Evolutionary conservation across 345 rosid species (phyloP).

Genomic region (Populus davidiana): DNA sequence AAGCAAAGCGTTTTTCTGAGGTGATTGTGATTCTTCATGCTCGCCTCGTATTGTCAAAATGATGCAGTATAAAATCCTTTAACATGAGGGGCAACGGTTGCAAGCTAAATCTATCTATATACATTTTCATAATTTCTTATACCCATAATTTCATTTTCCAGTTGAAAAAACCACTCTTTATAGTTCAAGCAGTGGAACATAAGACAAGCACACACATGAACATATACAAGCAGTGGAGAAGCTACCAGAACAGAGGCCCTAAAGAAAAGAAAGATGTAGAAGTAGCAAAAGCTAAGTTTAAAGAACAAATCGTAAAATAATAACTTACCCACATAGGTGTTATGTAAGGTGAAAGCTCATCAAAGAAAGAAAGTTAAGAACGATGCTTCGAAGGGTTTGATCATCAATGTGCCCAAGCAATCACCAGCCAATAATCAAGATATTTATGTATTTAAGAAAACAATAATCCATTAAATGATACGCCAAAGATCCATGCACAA

Average conservation of each 20-base stretch:
- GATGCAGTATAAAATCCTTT: neutral
- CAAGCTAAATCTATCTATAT: neutral
- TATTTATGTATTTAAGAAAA: neutral
- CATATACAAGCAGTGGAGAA: neutral
- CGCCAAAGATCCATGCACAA: neutral
- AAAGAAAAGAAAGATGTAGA: neutral
- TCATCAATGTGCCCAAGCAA: constrained; percentile 91
- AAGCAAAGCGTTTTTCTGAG: neutral
- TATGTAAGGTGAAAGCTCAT: constrained; percentile 80
- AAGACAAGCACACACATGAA: neutral
- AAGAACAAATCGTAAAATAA: neutral
- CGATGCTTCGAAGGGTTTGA: constrained; percentile 83
- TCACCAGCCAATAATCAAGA: constrained; percentile 63
- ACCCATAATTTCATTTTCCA: neutral
- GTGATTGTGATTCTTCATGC: neutral
- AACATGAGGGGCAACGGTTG: neutral
- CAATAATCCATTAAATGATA: neutral
- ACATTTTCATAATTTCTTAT: too few species aligned
- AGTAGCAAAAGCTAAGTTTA: neutral
- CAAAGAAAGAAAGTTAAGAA: constrained; percentile 92
- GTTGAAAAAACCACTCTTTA: neutral
- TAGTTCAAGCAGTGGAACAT: neutral
- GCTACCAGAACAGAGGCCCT: neutral
- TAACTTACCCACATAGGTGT: constrained; percentile 99
- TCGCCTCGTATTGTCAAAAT: neutral